Evolutionary conservation across 1,139 yeast species (phyloP), one percentile per base, ranked within the genome.

Genomic region (Geotrichum cucujoidarum): DNA sequence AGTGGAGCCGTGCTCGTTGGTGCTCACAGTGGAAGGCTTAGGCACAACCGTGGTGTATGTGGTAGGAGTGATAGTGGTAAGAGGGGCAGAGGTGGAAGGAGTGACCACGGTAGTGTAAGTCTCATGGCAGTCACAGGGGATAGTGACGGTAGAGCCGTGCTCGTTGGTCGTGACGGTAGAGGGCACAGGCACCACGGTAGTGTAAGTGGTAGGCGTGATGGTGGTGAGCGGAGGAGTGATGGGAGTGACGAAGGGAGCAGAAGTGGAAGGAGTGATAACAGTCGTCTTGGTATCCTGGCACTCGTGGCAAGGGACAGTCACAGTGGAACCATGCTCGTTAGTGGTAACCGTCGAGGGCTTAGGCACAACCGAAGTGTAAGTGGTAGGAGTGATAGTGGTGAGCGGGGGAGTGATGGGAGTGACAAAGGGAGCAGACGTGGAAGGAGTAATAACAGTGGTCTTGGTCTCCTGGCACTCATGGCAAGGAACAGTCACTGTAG

Each of bases 171-270:
- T 24, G 8, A 24, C 27, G 27, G 27, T 24, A 24, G 27, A 24
- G 10, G 27, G 10, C 27, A 10, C 27, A 24, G 27, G 6, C 8
- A 24, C 27, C 6, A 24, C 27, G 10, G 27, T 24, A 10, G 10
- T 24, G 27, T 14, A 8, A 18, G 47, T 43, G 13, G 17, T 31
- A 20, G 29, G 34, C 3, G 37, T n/a, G 32, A 35, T 31, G 18
- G 44, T 43, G 8, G 35, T 36, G 24, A 36, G 33, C 5, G 43
- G 27, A 7, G 32, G 14, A 11, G 40, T 20, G 25, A 30, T 24
- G 20, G 18, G n/a, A 14, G 43, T 31, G 16, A 14, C 32, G 27
- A 11, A 10, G 22, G 20, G 24, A 21, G 39, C 11, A 21, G 18
- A 14, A 17, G 40, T 16, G 11, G 44, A 5, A 4, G n/a, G 10